Evolutionary conservation across 1,139 yeast genomes (phyloP), one percentile per base, ranked within the genome.

Genomic region (Nadsonia commutata): DNA sequence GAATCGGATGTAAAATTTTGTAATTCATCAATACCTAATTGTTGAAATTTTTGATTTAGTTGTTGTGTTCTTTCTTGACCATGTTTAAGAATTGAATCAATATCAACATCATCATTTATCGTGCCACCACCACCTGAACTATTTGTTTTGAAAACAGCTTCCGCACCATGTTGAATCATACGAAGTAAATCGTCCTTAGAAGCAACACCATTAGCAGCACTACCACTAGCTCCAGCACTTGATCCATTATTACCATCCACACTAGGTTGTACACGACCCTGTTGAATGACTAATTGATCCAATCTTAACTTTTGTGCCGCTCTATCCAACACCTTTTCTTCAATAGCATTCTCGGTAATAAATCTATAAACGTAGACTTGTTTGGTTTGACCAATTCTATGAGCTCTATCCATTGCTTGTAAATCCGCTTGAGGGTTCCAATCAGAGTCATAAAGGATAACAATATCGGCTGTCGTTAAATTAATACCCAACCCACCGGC

Each of bases 351-450:
- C 56, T 90, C 97, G 3, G 97, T 88, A 31, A 90, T 94, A 62
- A 90, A 82, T 53, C 98, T 68, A 57, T 72, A 88, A 5, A 90
- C 97, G 51, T 78, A 76, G 6, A 90, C 98, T 63, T 90, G 98
- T 57, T 88, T 90, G 60, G 85, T 88, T 60, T 90, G 98, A 9
- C 98, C 98, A 57, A 90, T 90, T 66, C 98, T 78, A 61, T 90
- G 98, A 0, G 98, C 98, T 58, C 98, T 74, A 61, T 90, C 98
- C 98, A 90, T 90, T 1, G 98, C 97, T 63, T 90, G 98, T 54
- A 90, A 69, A 70, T 90, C 98, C 0, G 97, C 97, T 59, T 90
- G 98, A 1, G 98, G 98, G 57, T 90, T 90, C 98, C 98, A 90
- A 63, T 90, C 98, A 1, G 95, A 84, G 61, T 90, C 98, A 56